A percentile compares a stretch with the other conserved stretches of the same genome.
Evolutionary conservation across 2,329 filamentous ascomycete species (phyloP).

Genomic region (Conoideocrella luteorostrata): DNA sequence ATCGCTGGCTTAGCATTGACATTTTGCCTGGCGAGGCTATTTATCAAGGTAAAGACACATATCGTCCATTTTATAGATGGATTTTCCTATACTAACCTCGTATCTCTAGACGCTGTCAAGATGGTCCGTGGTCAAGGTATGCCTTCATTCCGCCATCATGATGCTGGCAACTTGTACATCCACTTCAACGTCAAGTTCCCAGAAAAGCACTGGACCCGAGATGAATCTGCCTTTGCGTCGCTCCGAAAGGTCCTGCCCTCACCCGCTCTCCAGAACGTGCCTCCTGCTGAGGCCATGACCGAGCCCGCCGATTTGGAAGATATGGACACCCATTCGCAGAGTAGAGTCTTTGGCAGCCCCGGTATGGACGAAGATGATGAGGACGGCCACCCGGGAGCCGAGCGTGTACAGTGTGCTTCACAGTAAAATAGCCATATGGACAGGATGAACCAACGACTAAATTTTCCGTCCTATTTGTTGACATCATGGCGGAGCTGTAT

Average conservation of each 20-base stretch:
- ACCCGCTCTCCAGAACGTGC: conserved; percentile 53
- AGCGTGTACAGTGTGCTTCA: conserved; percentile 80
- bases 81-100: conserved; percentile 4
- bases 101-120: conserved; percentile 71
- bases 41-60: conserved; percentile 62
- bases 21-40: conserved; percentile 94
- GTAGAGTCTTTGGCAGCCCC: conserved; percentile 61
- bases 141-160: conserved; percentile 92
- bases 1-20: conserved; percentile 90
- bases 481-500: background rate
- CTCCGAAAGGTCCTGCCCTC: conserved; percentile 82
- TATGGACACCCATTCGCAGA: conserved; percentile 61
- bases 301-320: conserved; percentile 86
- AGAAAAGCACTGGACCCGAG: conserved; percentile 62
- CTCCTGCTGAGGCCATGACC: conserved; percentile 81
- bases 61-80: background rate
- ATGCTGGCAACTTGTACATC: conserved; percentile 92
- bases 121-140: conserved; percentile 95
- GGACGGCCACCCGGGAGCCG: conserved; percentile 67
- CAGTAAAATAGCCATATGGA: conserved; percentile 72
- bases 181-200: conserved; percentile 98
- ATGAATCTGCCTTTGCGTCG: conserved; percentile 65
- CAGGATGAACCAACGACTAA: no score
- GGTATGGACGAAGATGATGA: conserved; percentile 67
- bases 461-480: background rate